Base-by-base conservation (phyloP, 129 eudicot species). In the Escallonia rubra region DNA sequence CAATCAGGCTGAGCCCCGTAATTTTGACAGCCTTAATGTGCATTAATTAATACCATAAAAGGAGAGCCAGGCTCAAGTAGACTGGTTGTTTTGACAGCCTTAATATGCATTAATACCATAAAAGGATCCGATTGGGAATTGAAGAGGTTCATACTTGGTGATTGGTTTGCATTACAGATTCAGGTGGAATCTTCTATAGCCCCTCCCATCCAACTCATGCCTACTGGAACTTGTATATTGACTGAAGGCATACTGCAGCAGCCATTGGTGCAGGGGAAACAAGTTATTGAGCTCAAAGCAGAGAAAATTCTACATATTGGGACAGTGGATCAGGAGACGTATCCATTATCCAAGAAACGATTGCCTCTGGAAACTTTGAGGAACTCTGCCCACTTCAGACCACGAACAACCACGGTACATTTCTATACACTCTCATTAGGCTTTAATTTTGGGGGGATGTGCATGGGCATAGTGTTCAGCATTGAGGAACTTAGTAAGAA, bases 261-360 rank as follows among this genome's bases (percentile, higher is more conserved):
- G 66, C 83, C 92, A 16, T 73, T 87, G 0, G 6, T 73, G 41
- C 86, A 73, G 16, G 96, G 81, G 14, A 86, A 86, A 67, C 70
- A 77, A 12, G 61, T 41, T 4, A 70, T 93, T 63, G 95, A 93
- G 83, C 89, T 93, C 61, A 86, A 89, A 80, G 84, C 82, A 8
- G 96, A 93, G 63, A 82, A 72, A 71, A 42, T 89, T 47, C 74
- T 89, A 63, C 98, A 93, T 73, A 41, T 93, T 55, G 98, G 98
- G 53, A 67, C 76, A 1, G 96, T 92, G 43, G 96, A 88, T 79
- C 87, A 77, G 11, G 84, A 84, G 34, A 82, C 40, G 48, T 92
- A 92, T 77, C 98, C 98, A 6, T 73, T 92, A 34, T 81, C 98
- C 3, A 92, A 88, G 87, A 92, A 86, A 64, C 78, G 95, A 48